These are phyloP conservation scores for Populus davidiana DNA, from an alignment of 345 rosid species.

Conservation along the genomic window DNA sequence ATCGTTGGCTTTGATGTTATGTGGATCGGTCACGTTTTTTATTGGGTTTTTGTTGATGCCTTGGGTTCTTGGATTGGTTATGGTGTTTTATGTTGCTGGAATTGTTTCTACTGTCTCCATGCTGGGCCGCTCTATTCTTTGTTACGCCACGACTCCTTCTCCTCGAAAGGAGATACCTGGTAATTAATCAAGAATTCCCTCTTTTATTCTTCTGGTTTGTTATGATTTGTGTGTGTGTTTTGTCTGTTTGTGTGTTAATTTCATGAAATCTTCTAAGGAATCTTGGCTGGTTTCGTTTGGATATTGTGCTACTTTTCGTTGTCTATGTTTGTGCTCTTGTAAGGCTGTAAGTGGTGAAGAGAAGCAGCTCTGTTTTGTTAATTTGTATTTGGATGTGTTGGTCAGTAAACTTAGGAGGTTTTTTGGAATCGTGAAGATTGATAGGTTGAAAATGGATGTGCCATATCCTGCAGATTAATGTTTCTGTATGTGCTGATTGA, in stretches of 20 bases:
- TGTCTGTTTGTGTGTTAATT: neutral
- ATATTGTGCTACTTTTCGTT: neutral
- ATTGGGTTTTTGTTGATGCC: slow-evolving; percentile 93
- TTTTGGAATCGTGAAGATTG: neutral
- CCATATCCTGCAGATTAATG: neutral
- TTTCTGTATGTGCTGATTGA: neutral
- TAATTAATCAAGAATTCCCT: slow-evolving; percentile 8
- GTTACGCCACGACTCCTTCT: slow-evolving; percentile 47
- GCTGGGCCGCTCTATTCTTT: slow-evolving; percentile 57
- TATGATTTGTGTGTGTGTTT: neutral
- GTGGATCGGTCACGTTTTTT: slow-evolving; percentile 92
- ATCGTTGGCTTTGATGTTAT: slow-evolving; percentile 74
- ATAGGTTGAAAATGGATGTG: neutral
- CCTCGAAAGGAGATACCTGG: slow-evolving; percentile 54
- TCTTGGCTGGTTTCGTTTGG: neutral
- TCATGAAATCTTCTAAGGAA: neutral
- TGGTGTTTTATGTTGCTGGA: slow-evolving; percentile 77
- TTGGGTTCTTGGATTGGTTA: slow-evolving; percentile 73
- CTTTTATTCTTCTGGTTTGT: neutral
- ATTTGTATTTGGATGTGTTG: neutral
- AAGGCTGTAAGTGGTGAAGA: neutral
- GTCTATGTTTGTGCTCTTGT: neutral
- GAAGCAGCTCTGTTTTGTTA: no score
- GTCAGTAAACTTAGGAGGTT: neutral
- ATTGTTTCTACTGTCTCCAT: slow-evolving; percentile 65